These are phyloP conservation scores for Microsporum canis DNA, from an alignment of 2,329 filamentous ascomycete species.

Conservation along the genomic window DNA sequence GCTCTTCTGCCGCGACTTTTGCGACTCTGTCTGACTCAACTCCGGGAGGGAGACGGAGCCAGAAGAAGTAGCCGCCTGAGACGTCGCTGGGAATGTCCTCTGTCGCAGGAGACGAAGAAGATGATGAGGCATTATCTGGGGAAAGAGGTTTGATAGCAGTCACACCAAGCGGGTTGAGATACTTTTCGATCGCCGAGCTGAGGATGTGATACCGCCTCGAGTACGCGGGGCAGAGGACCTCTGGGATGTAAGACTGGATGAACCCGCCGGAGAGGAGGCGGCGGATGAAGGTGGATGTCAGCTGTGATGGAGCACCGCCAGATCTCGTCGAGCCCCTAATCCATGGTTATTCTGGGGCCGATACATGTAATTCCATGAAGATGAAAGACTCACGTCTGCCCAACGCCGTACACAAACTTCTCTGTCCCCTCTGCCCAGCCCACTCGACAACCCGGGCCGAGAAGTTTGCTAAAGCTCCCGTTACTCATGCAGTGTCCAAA, in stretches of 20 bases:
- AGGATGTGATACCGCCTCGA: constrained; percentile 44
- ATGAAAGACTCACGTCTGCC: constrained; percentile 42
- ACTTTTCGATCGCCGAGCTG: constrained; percentile 45
- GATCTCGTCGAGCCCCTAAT: constrained; percentile 46
- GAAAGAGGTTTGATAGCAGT: constrained; percentile 7
- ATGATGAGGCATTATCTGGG: neutral
- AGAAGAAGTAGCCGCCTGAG: constrained; percentile 78
- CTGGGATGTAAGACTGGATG: constrained; percentile 43
- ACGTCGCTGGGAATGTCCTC: constrained; percentile 29
- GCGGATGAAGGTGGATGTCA: constrained; percentile 47
- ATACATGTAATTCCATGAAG: constrained; percentile 3
- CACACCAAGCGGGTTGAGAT: constrained; percentile 55
- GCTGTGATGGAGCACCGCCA: constrained; percentile 49
- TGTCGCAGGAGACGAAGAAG: neutral
- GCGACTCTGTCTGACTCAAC: constrained; percentile 48
- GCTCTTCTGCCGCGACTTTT: constrained; percentile 47
- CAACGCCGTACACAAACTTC: constrained; percentile 49
- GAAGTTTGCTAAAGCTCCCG: constrained; percentile 80
- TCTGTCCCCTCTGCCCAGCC: constrained; percentile 75
- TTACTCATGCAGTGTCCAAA: constrained; percentile 81
- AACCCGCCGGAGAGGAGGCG: constrained; percentile 42
- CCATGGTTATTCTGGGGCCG: constrained; percentile 10
- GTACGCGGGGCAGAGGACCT: constrained; percentile 47
- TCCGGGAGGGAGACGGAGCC: constrained; percentile 52
- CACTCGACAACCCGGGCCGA: constrained; percentile 66